A percentile compares a stretch with the other conserved stretches of the same genome.
phyloP scores from a whole-genome alignment of 202 grass and related monocot genomes.

The Digitaria exilis region DNA sequence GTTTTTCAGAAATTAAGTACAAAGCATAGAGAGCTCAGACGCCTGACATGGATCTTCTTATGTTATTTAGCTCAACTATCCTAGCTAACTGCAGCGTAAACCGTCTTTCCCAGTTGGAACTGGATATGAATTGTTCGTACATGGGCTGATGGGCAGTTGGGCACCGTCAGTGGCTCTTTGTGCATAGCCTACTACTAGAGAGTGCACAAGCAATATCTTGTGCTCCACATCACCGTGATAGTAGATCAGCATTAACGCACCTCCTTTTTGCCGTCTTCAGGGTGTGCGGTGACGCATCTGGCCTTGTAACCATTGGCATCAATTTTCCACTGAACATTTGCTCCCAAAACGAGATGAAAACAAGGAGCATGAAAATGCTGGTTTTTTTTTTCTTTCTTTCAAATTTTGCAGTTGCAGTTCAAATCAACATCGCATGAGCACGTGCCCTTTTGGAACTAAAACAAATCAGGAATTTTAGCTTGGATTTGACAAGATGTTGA shows the following conservation, averaged over 20 bases:
- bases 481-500: not conserved
- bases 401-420: not conserved
- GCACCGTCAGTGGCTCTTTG: no score
- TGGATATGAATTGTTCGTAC: not conserved
- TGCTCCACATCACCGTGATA: not conserved
- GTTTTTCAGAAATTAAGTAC: not conserved
- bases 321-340: not conserved
- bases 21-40: not conserved
- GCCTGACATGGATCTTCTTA: not conserved
- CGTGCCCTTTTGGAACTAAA: conserved; percentile 2
- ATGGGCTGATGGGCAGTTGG: not conserved
- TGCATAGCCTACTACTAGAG: no score
- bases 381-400: not conserved
- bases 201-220: not conserved
- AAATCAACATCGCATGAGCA: not conserved
- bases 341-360: not conserved
- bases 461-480: not conserved
- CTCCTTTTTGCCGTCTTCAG: not conserved
- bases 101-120: not conserved
- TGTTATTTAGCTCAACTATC: not conserved
- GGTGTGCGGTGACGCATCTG: not conserved
- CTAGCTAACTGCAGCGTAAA: not conserved
- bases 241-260: not conserved
- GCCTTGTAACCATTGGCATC: not conserved
- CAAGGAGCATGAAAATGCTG: not conserved